Evolutionary conservation across 2,329 filamentous ascomycete genomes (phyloP).

Genomic region (Ophiostoma sp.): DNA sequence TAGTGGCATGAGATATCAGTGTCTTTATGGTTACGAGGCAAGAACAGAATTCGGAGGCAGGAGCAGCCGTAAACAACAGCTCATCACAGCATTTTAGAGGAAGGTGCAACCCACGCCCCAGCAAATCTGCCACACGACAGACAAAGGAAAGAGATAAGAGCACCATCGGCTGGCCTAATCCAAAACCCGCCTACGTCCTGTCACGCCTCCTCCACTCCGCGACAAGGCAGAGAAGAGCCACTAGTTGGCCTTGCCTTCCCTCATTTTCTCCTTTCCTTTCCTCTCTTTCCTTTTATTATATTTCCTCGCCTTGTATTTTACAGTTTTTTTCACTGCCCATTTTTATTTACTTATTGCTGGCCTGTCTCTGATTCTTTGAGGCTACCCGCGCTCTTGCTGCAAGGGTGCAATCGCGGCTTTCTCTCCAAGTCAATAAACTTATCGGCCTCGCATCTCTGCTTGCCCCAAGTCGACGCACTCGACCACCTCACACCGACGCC

Average conservation of each 20-base stretch:
- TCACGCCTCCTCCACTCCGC: conserved; percentile 18
- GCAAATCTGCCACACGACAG: not conserved
- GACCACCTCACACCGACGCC: not conserved
- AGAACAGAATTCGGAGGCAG: not conserved
- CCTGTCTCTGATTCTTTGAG: not conserved
- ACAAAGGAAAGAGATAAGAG: conserved; percentile 9
- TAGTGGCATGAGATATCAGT: not conserved
- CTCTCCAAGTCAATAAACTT: not conserved
- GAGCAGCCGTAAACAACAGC: not conserved
- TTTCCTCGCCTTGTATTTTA: not conserved
- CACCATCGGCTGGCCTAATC: not conserved
- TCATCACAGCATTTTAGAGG: not conserved
- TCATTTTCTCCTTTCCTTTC: conserved; percentile 14
- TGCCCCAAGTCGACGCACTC: not conserved
- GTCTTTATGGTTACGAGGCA: not conserved
- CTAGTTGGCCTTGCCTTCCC: conserved; percentile 16
- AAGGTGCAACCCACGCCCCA: conserved; percentile 2
- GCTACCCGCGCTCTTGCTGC: not conserved
- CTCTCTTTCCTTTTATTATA: conserved; percentile 13
- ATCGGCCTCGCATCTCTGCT: not conserved
- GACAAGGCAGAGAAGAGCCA: conserved; percentile 20
- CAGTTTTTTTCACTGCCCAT: not conserved
- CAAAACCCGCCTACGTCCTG: conserved; percentile 15
- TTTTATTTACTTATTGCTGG: not conserved
- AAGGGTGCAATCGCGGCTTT: not conserved